These are phyloP conservation scores for Corylus americana DNA, from an alignment of 306 rosid genomes.

Conservation along the genomic window DNA sequence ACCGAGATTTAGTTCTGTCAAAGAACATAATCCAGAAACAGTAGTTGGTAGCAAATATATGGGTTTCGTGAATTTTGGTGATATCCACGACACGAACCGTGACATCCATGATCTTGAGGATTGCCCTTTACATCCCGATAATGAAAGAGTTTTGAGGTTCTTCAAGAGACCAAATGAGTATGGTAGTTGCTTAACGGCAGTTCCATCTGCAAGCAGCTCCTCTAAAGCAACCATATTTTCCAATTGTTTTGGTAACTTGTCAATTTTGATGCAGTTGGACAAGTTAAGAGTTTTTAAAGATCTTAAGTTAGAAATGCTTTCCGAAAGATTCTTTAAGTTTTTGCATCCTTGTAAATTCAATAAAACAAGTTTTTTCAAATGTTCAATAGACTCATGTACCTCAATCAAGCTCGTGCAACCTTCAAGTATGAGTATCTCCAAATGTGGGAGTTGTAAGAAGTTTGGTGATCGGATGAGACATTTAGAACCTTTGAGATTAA, in stretches of 20 bases:
- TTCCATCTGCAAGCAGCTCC: neutral
- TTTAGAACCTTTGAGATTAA: neutral
- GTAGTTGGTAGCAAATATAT: neutral
- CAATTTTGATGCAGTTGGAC: neutral
- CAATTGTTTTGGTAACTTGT: neutral
- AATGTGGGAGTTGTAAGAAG: neutral
- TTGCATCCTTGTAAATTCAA: neutral
- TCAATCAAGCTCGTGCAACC: neutral
- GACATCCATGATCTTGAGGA: neutral
- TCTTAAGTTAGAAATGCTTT: neutral
- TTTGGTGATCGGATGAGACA: neutral
- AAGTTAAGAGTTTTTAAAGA: neutral
- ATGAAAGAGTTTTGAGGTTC: neutral
- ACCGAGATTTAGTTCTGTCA: neutral
- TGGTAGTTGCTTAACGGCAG: neutral
- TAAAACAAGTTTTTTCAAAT: neutral
- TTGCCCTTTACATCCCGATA: neutral
- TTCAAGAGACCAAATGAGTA: neutral
- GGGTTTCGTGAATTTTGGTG: neutral
- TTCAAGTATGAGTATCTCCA: neutral
- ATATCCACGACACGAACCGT: neutral
- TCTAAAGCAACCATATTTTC: neutral
- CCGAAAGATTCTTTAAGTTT: neutral
- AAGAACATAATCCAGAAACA: no score
- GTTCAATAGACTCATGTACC: neutral